Base-by-base conservation (phyloP, 495 filamentous ascomycete species). In the Aspergillus bridgeri region DNA sequence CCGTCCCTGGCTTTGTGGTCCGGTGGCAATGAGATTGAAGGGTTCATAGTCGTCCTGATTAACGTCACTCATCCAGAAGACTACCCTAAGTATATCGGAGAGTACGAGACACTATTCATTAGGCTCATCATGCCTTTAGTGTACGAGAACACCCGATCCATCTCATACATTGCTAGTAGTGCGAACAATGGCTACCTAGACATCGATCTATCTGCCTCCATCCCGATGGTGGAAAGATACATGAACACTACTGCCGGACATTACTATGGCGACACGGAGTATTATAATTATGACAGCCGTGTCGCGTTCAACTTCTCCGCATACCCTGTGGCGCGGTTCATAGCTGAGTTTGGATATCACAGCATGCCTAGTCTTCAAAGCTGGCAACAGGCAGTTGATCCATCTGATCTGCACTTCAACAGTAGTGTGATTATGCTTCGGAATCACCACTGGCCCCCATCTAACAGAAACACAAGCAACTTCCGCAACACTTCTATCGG, bases 1-100 rank as follows among this genome's bases (percentile, higher is more conserved):
- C 85, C 86, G 38, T 86, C 83, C 0, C 66, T 89, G n/a, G 85
- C 84, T 1, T 64, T 87, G 17, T 88, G 86, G 86, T 83, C 84
- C 2, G 85, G 84, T 21, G 82, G 83, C 19, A 89, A 89, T 49
- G 86, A 89, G 60, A 70, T 89, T 1, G 83, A 87, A 66, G 81
- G 76, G 15, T 60, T 84, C 22, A 81, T 83, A 67, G 69, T 88
- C 21, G 65, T 61, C 2, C 54, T 71, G 0, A 75, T 85, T n/a
- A 65, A 78, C 23, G 13, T 60, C 3, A 66, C 67, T 0, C 78
- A 79, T 11, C 83, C 82, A 0, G 68, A 80, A 0, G 54, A 71
- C 8, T 76, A 78, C 24, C 64, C 71, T 2, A 71, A 71, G 48
- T 86, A 81, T 57, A 62, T 71, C 20, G 74, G 70, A 7, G 77